Percentiles rank a stretch among this genome's conserved stretches.
Conservation (phyloP, 2,329 filamentous ascomycete genomes). For the Aspergillus melleus region DNA sequence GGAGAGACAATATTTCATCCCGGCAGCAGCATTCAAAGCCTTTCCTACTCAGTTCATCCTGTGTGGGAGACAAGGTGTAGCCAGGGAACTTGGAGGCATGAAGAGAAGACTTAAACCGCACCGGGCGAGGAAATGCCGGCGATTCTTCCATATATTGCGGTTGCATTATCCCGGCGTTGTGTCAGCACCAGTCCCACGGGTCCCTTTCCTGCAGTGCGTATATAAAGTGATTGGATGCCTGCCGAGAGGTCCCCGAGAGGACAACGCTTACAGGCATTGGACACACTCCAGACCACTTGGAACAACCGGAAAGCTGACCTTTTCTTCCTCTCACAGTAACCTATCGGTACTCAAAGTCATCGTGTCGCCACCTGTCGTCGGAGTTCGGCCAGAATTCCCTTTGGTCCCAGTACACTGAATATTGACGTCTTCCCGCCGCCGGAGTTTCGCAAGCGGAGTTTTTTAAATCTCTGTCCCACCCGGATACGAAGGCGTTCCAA, state of each 20-base stretch:
- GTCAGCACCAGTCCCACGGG: not conserved
- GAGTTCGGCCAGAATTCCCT: constrained; percentile 2
- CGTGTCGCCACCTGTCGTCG: not conserved
- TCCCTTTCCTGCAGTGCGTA: not conserved
- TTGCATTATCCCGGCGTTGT: not conserved
- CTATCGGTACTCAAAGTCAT: not conserved
- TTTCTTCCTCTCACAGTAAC: not conserved
- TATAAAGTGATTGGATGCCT: not conserved
- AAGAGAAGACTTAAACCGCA: not conserved
- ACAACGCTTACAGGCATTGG: not conserved
- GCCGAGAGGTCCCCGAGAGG: not conserved
- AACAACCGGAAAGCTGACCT: not conserved
- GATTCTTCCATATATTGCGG: not conserved
- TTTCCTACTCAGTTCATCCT: not conserved
- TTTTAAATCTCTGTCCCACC: constrained; percentile 4
- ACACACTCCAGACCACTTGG: not conserved
- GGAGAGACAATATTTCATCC: not conserved
- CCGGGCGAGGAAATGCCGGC: not conserved
- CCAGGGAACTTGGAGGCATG: not conserved
- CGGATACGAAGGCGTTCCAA: not conserved
- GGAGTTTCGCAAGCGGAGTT: constrained; percentile 21
- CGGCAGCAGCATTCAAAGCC: not conserved
- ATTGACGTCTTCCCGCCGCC: constrained; percentile 3
- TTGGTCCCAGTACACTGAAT: not conserved
- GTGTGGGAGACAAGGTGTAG: not conserved